Evolutionary conservation across 768 basidiomycete genomes (phyloP).

Genomic region (Tulasnella sp.): DNA sequence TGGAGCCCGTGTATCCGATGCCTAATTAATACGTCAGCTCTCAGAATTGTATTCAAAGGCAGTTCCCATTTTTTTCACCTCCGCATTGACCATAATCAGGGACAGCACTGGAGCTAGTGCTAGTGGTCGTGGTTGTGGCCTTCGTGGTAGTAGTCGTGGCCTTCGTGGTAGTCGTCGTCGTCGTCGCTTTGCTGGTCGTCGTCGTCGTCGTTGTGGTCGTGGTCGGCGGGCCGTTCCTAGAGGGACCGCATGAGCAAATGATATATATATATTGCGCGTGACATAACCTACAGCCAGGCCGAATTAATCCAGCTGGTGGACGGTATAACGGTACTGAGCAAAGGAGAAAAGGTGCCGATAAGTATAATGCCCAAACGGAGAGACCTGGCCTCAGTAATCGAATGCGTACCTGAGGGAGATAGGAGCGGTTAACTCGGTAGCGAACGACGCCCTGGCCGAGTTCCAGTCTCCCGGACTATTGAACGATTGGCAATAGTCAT

Average conservation of each 20-base stretch:
- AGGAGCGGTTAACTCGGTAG: conserved; percentile 21
- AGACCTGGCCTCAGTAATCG: too few species aligned
- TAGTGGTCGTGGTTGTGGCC: neutral
- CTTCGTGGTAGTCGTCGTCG: too few species aligned
- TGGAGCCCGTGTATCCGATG: neutral
- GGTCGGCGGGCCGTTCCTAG: neutral
- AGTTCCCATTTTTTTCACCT: neutral
- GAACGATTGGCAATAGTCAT: neutral
- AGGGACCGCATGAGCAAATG: neutral
- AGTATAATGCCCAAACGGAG: too few species aligned
- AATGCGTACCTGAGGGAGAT: conserved; percentile 1
- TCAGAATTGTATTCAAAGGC: too few species aligned
- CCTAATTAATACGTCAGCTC: neutral
- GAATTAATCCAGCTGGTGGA: conserved; percentile 15
- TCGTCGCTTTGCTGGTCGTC: too few species aligned
- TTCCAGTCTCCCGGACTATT: conserved; percentile 17
- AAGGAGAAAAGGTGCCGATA: neutral
- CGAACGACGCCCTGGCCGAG: conserved; percentile 23
- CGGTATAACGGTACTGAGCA: conserved; percentile 3
- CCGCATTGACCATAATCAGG: conserved; percentile 14
- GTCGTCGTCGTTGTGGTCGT: too few species aligned
- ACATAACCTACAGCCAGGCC: conserved; percentile 1
- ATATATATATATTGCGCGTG: too few species aligned
- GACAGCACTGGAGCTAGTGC: conserved; percentile 2
- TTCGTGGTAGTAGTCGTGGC: too few species aligned